Conservation (phyloP, 768 basidiomycete genomes). For the Lentinula edodes region DNA sequence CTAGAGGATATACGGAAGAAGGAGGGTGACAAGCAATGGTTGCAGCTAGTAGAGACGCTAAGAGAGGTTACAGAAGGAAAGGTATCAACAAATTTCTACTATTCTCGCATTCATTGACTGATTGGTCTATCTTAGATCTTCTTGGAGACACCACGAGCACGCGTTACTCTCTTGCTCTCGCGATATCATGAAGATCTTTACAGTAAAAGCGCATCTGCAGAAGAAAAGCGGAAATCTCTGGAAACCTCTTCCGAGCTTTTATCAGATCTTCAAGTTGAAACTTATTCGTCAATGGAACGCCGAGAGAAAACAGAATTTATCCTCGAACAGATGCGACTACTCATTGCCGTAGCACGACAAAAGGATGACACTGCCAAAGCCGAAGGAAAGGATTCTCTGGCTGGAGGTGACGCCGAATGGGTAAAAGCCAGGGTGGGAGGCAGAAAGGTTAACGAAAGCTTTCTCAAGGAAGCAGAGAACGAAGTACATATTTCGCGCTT, state of each 20-base stretch:
- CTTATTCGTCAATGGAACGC: conserved; percentile 97
- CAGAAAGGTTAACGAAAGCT: conserved; percentile 90
- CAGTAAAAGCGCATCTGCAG: conserved; percentile 34
- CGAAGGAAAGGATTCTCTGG: conserved; percentile 49
- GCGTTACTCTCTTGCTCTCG: conserved; percentile 85
- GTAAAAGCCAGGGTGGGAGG: conserved; percentile 87
- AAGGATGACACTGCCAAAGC: conserved; percentile 62
- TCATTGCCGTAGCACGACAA: conserved; percentile 68
- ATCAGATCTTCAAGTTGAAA: conserved; percentile 95
- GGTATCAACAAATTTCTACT: conserved; percentile 37
- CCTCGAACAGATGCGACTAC: conserved; percentile 92
- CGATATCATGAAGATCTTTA: conserved; percentile 77
- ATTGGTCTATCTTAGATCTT: conserved; percentile 60
- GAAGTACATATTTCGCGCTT: conserved; percentile 47
- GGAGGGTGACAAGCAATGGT: conserved; percentile 70
- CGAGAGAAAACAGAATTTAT: conserved; percentile 98
- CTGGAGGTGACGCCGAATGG: conserved; percentile 87
- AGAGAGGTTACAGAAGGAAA: conserved; percentile 95
- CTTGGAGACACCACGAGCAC: conserved; percentile 92
- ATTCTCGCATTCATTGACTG: neutral
- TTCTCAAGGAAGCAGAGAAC: conserved; percentile 83
- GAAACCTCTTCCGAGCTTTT: conserved; percentile 88
- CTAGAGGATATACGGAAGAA: conserved; percentile 66
- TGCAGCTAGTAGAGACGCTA: conserved; percentile 85
- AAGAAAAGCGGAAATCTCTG: conserved; percentile 52